Base-by-base conservation (phyloP, 176 grass and related monocot species). In the Phyllostachys edulis region DNA sequence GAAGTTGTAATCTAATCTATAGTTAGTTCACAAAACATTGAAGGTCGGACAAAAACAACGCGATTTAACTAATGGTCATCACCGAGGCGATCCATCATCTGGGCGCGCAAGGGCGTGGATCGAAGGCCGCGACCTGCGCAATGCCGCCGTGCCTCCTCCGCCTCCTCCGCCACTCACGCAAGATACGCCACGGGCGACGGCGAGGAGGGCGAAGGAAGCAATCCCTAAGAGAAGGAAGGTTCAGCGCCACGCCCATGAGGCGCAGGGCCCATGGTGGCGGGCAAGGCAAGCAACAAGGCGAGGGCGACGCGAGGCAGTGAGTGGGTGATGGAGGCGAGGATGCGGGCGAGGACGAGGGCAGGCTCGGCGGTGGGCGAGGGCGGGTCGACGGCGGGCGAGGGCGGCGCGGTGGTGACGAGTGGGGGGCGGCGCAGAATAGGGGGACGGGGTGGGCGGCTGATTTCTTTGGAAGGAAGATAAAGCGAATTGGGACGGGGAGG, bases 31-130 rank as follows among this genome's bases (percentile, higher is more conserved):
- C 42, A 65, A 34, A 24, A 11, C 18, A 51, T 52, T 7, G 42
- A 34, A 63, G 13, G n/a, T 12, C 42, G 18, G 5, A 18, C 1
- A 78, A 27, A 44, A 71, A 67, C 0, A 73, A 77, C 14, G 12
- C 18, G 17, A 23, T n/a, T 21, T 56, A 42, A 24, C 4, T 2
- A 77, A 47, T 42, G 82, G n/a, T 9, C 76, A 52, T 80, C 80
- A 98, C 96, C 93, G 96, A 59, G 87, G 80, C 74, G 93, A 92
- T 98, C 96, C 91, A 90, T 95, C 91, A 98, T 91, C 89, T 91
- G 29, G 96, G 93, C 27, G 88, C 79, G 14, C 41, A 40, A 95
- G 80, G 93, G 96, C 40, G 96, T 95, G 77, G 94, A n/a, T n/a
- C 64, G 63, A 81, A 89, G 71, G 93, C 89, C 91, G 77, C 89